A percentile compares a stretch with the other conserved stretches of the same genome.
Evolutionary conservation across 2,329 filamentous ascomycete genomes (phyloP).

Genomic region (Pseudohalonectria lignicola): DNA sequence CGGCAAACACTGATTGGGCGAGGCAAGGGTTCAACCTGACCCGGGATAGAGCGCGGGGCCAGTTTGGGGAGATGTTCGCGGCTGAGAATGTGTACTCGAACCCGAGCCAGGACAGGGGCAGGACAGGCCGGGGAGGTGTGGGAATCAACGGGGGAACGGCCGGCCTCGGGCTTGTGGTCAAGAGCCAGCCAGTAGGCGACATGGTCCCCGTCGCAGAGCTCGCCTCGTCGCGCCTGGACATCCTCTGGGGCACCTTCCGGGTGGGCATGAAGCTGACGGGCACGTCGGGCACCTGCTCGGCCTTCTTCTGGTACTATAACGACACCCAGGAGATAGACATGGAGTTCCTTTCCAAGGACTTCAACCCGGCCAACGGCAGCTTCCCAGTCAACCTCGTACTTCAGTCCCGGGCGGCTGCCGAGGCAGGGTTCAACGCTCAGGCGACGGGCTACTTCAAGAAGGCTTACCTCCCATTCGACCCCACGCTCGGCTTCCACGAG

Average conservation of each 20-base stretch:
- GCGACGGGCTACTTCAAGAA: constrained; percentile 46
- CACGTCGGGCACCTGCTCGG: constrained; percentile 58
- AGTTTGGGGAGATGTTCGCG: constrained; percentile 54
- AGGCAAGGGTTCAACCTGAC: constrained; percentile 58
- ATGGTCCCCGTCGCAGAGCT: constrained; percentile 55
- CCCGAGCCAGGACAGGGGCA: constrained; percentile 26
- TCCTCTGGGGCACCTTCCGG: constrained; percentile 61
- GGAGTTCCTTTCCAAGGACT: constrained; percentile 63
- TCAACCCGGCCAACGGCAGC: constrained; percentile 33
- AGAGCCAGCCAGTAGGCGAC: constrained; percentile 29
- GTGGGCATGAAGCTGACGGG: constrained; percentile 53
- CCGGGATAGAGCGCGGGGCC: constrained; percentile 43
- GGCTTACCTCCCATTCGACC: constrained; percentile 53
- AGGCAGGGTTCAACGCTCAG: constrained; percentile 50
- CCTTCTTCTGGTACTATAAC: constrained; percentile 77
- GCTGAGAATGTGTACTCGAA: constrained; percentile 41
- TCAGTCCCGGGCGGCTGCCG: constrained; percentile 50
- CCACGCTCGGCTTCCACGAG: constrained; percentile 57
- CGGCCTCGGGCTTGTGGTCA: constrained; percentile 48
- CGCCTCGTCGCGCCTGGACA: constrained; percentile 46
- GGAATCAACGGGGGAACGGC: constrained; percentile 30
- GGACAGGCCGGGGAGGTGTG: constrained; percentile 26
- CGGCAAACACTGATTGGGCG: constrained; percentile 48
- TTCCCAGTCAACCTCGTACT: constrained; percentile 65
- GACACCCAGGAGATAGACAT: constrained; percentile 74